Evolutionary conservation across 2,329 filamentous ascomycete species (phyloP).

Genomic region (Dryadomyces sulphureus): DNA sequence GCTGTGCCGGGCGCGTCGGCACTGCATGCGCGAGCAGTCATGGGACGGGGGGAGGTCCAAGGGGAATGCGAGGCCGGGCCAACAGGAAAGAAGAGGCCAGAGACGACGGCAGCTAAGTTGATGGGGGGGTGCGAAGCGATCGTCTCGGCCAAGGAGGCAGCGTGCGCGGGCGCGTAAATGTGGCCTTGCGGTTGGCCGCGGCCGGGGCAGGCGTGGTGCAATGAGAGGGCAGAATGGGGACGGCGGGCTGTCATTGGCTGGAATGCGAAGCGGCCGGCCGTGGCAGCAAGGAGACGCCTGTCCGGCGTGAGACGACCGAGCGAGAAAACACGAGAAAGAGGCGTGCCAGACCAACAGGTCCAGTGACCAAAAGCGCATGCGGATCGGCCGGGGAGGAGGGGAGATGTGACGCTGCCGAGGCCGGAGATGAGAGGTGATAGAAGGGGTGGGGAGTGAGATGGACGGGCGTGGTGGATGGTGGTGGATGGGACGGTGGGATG

Average conservation of each 20-base stretch:
- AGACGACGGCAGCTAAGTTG: not conserved
- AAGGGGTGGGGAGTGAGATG: too few species aligned
- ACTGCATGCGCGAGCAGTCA: not conserved
- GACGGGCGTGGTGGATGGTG: too few species aligned
- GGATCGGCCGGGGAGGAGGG: conserved; percentile 3
- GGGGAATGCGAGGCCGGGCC: not conserved
- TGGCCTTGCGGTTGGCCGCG: not conserved
- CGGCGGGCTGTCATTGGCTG: not conserved
- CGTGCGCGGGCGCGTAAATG: not conserved
- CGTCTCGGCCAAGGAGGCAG: not conserved
- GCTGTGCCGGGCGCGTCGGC: not conserved
- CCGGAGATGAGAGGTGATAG: not conserved
- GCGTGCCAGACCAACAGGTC: not conserved
- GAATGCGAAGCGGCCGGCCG: too few species aligned
- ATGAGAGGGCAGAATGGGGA: not conserved
- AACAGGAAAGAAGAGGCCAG: not conserved
- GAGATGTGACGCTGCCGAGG: not conserved
- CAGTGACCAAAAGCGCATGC: conserved; percentile 8
- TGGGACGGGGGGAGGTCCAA: not conserved
- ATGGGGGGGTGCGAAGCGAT: conserved; percentile 1
- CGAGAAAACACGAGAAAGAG: not conserved
- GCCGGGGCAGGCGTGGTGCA: conserved; percentile 3
- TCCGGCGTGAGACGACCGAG: too few species aligned
- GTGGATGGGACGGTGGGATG: not conserved
- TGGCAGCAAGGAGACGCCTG: too few species aligned